Base-by-base conservation (phyloP, 2,329 filamentous ascomycete species). In the Rhytidhysteron rufulum region DNA sequence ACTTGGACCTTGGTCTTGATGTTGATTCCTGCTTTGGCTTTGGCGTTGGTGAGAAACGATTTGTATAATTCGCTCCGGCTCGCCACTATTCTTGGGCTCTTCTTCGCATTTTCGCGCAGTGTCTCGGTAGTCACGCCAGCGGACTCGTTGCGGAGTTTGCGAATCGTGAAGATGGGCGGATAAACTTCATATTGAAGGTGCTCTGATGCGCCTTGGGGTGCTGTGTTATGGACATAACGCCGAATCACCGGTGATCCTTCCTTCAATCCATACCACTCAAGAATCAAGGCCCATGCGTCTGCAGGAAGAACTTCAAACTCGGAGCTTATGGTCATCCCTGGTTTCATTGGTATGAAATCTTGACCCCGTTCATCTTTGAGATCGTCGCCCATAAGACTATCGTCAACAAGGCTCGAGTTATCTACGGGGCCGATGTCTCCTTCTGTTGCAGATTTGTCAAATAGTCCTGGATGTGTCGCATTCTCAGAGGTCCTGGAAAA, bases 161-260 rank as follows among this genome's bases (percentile, higher is more conserved):
- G 82, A 44, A 97, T 74, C 1, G 83, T 88, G 62, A 96, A 87
- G 31, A 95, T 75, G 0, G 88, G 88, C 4, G 90, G 93, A 55
- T 89, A 81, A 30, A 88, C 73, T 66, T 97, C 93, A 62, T 85
- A 95, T 53, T 85, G 73, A 34, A 95, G 69, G 48, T 95, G 88
- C 29, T 79, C 70, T 3, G 68, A 55, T 34, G 44, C 54, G 19
- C 74, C 75, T 30, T 79, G 75, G 2, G 74, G 71, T 6, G 82
- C 77, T 21, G 85, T 89, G 63, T 95, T 85, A 64, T 91, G 85
- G 27, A 86, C 89, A 50, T 77, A 78, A 43, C 93, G 82, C 33
- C 80, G 68, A 48, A 97, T 89, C 32, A 86, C 76, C 7, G 81
- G 72, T 39, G 88, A 84, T 24, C 79, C 81, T 13, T 80, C 69